Conservation (phyloP, 768 basidiomycete genomes). For the Xanthoconium stramineum region DNA sequence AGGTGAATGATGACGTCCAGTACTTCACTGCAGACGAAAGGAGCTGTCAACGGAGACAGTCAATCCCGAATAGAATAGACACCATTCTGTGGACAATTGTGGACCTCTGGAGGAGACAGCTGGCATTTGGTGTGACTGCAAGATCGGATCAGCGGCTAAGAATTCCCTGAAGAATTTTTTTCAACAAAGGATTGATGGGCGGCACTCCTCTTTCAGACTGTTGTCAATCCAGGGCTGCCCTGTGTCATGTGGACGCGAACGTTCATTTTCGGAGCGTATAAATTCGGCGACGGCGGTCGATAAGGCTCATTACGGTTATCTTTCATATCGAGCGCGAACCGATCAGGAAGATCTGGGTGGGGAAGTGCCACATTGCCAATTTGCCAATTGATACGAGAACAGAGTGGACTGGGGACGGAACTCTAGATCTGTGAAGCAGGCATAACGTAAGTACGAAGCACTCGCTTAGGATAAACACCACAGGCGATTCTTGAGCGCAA, state of each 20-base stretch:
- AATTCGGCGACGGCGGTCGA: neutral
- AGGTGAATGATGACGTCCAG: neutral
- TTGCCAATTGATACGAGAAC: neutral
- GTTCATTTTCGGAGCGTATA: neutral
- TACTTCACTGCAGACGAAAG: neutral
- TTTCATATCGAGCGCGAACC: slow-evolving; percentile 12
- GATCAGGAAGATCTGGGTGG: slow-evolving; percentile 14
- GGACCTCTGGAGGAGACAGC: neutral
- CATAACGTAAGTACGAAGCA: slow-evolving; percentile 4
- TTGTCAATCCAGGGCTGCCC: neutral
- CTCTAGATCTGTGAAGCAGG: neutral
- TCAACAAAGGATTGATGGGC: neutral
- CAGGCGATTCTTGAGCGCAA: neutral
- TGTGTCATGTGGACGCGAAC: neutral
- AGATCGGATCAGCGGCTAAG: neutral
- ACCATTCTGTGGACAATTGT: neutral
- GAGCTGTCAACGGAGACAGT: neutral
- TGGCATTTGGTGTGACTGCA: neutral
- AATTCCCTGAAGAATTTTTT: neutral
- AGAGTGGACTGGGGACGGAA: neutral
- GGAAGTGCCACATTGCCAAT: neutral
- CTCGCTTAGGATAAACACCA: neutral
- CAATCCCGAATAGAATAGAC: neutral
- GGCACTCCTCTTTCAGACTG: neutral
- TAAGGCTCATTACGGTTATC: slow-evolving; percentile 10